Base-by-base conservation (phyloP, 1,139 yeast genomes). In the Blastobotrys niveus region DNA sequence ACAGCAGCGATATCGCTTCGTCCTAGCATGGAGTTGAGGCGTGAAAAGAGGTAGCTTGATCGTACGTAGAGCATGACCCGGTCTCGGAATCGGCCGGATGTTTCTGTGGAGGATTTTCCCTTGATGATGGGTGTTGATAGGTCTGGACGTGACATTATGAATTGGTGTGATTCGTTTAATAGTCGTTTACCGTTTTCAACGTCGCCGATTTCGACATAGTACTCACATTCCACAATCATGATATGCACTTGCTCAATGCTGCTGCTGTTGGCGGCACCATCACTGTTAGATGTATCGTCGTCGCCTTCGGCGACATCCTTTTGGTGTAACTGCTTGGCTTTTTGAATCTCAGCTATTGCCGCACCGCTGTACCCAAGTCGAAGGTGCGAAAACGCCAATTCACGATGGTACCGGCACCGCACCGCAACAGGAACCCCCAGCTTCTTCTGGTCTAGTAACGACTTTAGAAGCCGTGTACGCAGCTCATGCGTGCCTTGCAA, bases 401-500 rank as follows among this genome's bases (percentile, higher is more conserved):
- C 27, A n/a, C 34, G 25, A 25, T 40, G 43, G 32, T 35, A 37
- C 9, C 3, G 6, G 9, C 36, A 27, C 10, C 26, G n/a, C 14
- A 30, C 20, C 2, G 21, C 17, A 2, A 21, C 7, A n/a, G 15
- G 10, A 2, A 21, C 15, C 10, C 22, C 6, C 10, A 34, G 34
- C 17, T 34, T 18, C 27, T 29, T 21, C 10, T 21, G 14, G 29
- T 22, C 30, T 4, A 29, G 24, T n/a, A 29, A 20, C 1, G 43
- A 2, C 21, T 40, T 33, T 7, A 53, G 32, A 6, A 53, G 33
- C 31, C 46, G 47, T 1, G 48, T 49, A 8, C 55, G 43, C 18
- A 49, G 48, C 34, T 53, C 56, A 34, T 52, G 52, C 8, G 52
- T 50, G 7, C 56, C 55, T 33, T 52, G 54, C 7, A 53, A 38